phyloP scores from a whole-genome alignment of 805 yeast genomes.

The Candida germanica region DNA sequence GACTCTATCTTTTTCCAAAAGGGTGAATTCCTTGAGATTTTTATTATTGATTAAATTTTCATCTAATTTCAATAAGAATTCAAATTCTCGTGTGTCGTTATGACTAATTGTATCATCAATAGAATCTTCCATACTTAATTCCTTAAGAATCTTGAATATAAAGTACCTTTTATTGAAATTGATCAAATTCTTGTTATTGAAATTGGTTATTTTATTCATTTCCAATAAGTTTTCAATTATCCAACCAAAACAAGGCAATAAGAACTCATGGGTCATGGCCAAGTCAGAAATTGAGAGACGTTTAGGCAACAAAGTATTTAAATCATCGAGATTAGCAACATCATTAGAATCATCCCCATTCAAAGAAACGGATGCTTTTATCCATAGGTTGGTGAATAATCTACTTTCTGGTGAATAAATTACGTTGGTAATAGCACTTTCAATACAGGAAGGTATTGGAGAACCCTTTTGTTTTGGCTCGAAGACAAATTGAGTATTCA shows the following conservation, averaged over 20 bases:
- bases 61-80: constrained; percentile 49
- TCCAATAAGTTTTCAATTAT: constrained; percentile 75
- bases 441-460: constrained; percentile 75
- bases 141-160: constrained; percentile 37
- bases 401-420: constrained; percentile 81
- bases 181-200: constrained; percentile 60
- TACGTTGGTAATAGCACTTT: constrained; percentile 71
- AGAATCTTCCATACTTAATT: constrained; percentile 35
- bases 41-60: constrained; percentile 32
- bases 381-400: constrained; percentile 66
- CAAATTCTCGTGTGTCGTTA: constrained; percentile 45
- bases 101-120: constrained; percentile 18
- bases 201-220: constrained; percentile 62
- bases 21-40: constrained; percentile 33
- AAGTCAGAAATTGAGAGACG: constrained; percentile 25
- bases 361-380: constrained; percentile 44
- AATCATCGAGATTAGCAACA: constrained; percentile 21
- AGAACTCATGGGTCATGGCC: constrained; percentile 36
- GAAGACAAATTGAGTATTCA: constrained; percentile 36
- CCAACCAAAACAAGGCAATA: constrained; percentile 93
- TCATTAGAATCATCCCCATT: constrained; percentile 11
- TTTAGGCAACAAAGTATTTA: constrained; percentile 30
- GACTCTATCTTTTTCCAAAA: constrained; percentile 21
- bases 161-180: constrained; percentile 74
- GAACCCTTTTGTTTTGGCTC: constrained; percentile 23